Evolutionary conservation across 805 yeast species (phyloP), one percentile per base, ranked within the genome.

Genomic region (Yamadazyma olivae): DNA sequence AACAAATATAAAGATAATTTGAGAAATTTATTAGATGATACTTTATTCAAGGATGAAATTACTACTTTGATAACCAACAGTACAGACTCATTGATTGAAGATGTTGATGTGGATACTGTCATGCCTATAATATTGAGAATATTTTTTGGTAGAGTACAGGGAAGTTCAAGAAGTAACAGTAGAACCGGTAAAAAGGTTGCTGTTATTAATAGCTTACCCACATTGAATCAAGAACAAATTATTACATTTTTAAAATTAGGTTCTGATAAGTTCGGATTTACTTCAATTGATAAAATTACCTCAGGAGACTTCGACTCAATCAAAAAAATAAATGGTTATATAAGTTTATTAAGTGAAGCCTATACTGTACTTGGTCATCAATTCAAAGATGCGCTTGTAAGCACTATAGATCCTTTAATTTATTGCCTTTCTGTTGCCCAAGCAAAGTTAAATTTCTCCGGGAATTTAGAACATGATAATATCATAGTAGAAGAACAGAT

Each of bases 81-180:
- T 15, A 10, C 24, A 6, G 77, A 72, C 4, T 72, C 78, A 6
- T 67, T 61, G 3, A 69, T 89, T 36, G 87, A 83, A 43, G 70
- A 66, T 6, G 67, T 66, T 3, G 97, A 93, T 53, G 63, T 72
- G 12, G 64, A 56, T 2, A 56, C 43, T 1, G 70, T 91, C 2
- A 75, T 88, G 75, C 93, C 95, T 1, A 51, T 85, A 20, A 71
- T 89, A 3, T 54, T 89, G 32, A 65, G 96, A 46, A 81, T 93
- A 17, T 63, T 93, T 15, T 91, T 82, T 58, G 98, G 98, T 6
- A 73, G 95, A 39, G 87, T 89, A 6, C 95, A 87, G 58, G 70
- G 71, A 8, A 73, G 81, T 1, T 70, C 80, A 4, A 74, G 69
- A 37, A 81, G 84, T 54, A 88, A 87, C 40, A 74, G 80, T 19